Conservation (phyloP, 2,329 filamentous ascomycete genomes). For the Neofusicoccum laricinum region DNA sequence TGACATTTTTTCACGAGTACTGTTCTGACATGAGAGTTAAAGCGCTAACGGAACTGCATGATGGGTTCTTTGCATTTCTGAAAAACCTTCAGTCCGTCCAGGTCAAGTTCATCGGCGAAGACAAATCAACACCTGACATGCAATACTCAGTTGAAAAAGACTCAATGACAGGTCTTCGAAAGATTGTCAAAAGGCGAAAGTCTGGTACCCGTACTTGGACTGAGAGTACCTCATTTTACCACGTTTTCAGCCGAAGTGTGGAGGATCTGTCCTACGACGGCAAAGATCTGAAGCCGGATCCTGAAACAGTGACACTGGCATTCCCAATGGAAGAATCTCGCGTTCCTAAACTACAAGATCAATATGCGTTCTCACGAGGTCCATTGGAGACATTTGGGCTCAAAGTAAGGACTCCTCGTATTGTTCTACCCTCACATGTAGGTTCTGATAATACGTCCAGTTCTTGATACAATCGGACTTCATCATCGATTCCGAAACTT, state of each 20-base stretch:
- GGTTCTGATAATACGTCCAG: not conserved
- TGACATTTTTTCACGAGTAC: slow-evolving; percentile 1
- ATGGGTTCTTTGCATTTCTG: too few relatives aligned
- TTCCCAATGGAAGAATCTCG: slow-evolving; percentile 41
- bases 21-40: not conserved
- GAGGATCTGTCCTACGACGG: slow-evolving; percentile 21
- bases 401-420: slow-evolving; percentile 29
- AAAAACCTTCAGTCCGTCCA: too few relatives aligned
- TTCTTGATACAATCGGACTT: not conserved
- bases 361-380: slow-evolving; percentile 47
- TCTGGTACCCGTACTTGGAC: too few relatives aligned
- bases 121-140: too few relatives aligned
- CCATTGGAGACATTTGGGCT: slow-evolving; percentile 44
- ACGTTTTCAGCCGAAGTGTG: slow-evolving; percentile 23
- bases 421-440: too few relatives aligned
- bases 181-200: not conserved
- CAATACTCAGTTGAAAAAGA: too few relatives aligned
- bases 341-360: slow-evolving; percentile 36
- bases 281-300: too few relatives aligned
- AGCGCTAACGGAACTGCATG: not conserved
- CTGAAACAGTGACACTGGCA: slow-evolving; percentile 33
- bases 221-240: too few relatives aligned
- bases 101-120: too few relatives aligned
- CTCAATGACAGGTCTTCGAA: not conserved
- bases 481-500: not conserved